Evolutionary conservation across 768 basidiomycete species (phyloP).

Genomic region (Pleurotus pulmonarius): DNA sequence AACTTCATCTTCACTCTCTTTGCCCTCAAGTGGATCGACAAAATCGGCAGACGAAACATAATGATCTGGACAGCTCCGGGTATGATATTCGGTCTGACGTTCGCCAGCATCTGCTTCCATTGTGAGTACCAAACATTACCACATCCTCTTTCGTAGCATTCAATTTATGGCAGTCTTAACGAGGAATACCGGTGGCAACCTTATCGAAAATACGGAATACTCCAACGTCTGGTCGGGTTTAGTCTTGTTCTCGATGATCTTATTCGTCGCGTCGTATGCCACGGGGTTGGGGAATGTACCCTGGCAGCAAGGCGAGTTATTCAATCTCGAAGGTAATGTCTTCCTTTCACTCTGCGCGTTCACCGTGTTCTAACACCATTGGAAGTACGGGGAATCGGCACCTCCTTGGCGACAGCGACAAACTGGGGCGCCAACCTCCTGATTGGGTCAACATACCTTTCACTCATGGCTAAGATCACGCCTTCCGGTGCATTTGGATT

Average conservation of each 20-base stretch:
- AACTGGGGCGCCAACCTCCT: conserved; percentile 79
- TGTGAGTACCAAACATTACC: conserved; percentile 35
- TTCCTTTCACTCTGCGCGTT: too few species aligned
- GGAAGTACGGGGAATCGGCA: conserved; percentile 72
- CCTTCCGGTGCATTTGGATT: conserved; percentile 75
- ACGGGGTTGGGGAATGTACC: conserved; percentile 78
- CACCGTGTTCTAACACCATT: neutral
- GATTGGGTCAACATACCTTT: conserved; percentile 77
- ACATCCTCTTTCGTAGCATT: too few species aligned
- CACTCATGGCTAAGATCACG: conserved; percentile 70
- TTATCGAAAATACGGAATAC: conserved; percentile 58
- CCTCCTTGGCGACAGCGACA: conserved; percentile 68
- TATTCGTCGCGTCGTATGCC: conserved; percentile 81
- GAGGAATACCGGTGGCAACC: conserved; percentile 50
- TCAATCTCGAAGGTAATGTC: conserved; percentile 63
- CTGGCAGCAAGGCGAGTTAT: conserved; percentile 87
- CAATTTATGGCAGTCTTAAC: conserved; percentile 46
- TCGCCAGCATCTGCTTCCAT: conserved; percentile 64
- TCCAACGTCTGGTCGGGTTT: conserved; percentile 59
- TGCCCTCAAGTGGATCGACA: conserved; percentile 72
- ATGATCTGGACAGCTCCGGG: conserved; percentile 71
- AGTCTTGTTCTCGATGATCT: conserved; percentile 77
- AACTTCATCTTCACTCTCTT: conserved; percentile 78
- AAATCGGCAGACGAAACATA: conserved; percentile 64
- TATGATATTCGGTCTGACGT: conserved; percentile 62